A percentile compares a stretch with the other conserved stretches of the same genome.
Evolutionary conservation across 495 filamentous ascomycete genomes (phyloP).

Genomic region (Penicillium chermesinum): DNA sequence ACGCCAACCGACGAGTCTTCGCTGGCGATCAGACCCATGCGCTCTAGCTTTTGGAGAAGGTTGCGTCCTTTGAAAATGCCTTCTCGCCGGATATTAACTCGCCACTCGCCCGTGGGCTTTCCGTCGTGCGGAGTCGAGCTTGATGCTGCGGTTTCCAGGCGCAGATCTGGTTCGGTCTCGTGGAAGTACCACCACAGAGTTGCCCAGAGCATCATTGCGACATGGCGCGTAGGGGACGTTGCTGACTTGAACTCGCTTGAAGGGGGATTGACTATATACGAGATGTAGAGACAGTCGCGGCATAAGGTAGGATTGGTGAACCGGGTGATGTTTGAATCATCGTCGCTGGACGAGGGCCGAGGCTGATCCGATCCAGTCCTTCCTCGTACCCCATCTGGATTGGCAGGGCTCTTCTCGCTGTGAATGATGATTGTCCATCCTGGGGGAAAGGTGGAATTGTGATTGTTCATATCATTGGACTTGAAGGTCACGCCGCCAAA

Average conservation of each 20-base stretch:
- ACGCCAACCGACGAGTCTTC: conserved; percentile 72
- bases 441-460: conserved; percentile 67
- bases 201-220: conserved; percentile 95
- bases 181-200: conserved; percentile 98
- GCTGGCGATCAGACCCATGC: conserved; percentile 79
- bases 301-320: conserved; percentile 69
- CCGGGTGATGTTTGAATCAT: conserved; percentile 33
- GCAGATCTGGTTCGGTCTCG: conserved; percentile 44
- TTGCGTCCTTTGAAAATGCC: conserved; percentile 79
- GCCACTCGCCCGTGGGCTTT: conserved; percentile 80
- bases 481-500: conserved; percentile 90
- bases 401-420: conserved; percentile 53
- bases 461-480: conserved; percentile 62
- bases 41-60: conserved; percentile 82
- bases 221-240: conserved; percentile 73
- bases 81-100: conserved; percentile 75
- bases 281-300: conserved; percentile 82
- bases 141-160: conserved; percentile 56
- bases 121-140: conserved; percentile 60
- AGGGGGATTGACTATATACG: conserved; percentile 79
- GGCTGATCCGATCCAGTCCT: conserved; percentile 5
- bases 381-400: conserved; percentile 17
- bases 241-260: conserved; percentile 72
- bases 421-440: conserved; percentile 87
- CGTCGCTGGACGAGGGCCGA: conserved; percentile 10